Conservation (phyloP, 108 stramenopile species). For the Cyclostephanos invisitatus region DNA sequence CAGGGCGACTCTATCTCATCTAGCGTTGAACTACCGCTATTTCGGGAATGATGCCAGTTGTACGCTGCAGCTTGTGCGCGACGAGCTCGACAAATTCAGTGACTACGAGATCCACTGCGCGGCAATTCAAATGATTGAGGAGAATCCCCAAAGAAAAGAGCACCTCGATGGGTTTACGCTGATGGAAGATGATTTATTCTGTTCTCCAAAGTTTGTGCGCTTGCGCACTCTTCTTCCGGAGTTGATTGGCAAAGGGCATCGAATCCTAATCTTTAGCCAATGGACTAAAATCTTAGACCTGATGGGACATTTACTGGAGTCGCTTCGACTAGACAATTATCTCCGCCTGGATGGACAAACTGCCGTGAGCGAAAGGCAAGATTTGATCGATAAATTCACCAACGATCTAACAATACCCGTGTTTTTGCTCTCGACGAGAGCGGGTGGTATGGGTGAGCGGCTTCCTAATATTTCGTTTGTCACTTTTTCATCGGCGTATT, state of each 20-base stretch:
- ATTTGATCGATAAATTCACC: slow-evolving; percentile 77
- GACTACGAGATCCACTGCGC: slow-evolving; percentile 89
- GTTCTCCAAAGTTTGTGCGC: slow-evolving; percentile 74
- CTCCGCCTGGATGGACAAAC: slow-evolving; percentile 81
- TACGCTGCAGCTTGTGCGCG: slow-evolving; percentile 64
- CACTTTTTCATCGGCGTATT: slow-evolving; percentile 29
- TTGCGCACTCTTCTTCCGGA: slow-evolving; percentile 60
- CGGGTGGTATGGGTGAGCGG: slow-evolving; percentile 70
- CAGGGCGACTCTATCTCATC: slow-evolving; percentile 53
- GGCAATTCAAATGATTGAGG: slow-evolving; percentile 70
- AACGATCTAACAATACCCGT: slow-evolving; percentile 61
- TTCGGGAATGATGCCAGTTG: slow-evolving; percentile 82
- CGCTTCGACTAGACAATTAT: slow-evolving; percentile 55
- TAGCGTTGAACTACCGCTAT: slow-evolving; percentile 61
- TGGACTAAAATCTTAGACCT: slow-evolving; percentile 89
- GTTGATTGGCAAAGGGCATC: slow-evolving; percentile 60
- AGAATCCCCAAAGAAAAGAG: slow-evolving; percentile 54
- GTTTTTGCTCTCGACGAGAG: slow-evolving; percentile 83
- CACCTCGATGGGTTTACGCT: slow-evolving; percentile 61
- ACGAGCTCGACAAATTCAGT: slow-evolving; percentile 78
- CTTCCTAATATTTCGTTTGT: slow-evolving; percentile 28
- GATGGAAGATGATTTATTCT: slow-evolving; percentile 64
- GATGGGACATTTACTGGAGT: slow-evolving; percentile 73
- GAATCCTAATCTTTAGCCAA: slow-evolving; percentile 85
- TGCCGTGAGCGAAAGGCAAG: slow-evolving; percentile 73